These are phyloP conservation scores for Fusarium chlamydosporum DNA, from an alignment of 2,329 filamentous ascomycete genomes.

Conservation along the genomic window DNA sequence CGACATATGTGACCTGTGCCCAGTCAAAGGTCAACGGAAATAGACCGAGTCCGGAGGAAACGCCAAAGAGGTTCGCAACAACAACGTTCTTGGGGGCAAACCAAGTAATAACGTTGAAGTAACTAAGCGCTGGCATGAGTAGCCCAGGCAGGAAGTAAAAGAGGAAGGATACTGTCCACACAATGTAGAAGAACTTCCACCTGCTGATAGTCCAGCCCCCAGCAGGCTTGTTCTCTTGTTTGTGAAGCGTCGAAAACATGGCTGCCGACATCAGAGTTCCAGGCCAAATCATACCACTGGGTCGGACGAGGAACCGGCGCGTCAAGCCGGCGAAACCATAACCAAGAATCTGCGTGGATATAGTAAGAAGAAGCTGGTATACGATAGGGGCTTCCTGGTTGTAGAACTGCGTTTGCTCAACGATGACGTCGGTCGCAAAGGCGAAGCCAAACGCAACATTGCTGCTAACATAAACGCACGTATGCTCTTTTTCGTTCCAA, in stretches of 20 bases:
- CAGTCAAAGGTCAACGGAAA: slow-evolving; percentile 93
- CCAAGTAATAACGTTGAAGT: slow-evolving; percentile 92
- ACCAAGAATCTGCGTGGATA: slow-evolving; percentile 88
- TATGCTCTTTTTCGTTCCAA: slow-evolving; percentile 92
- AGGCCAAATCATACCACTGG: slow-evolving; percentile 93
- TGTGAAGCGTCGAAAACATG: slow-evolving; percentile 90
- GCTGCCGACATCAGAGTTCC: slow-evolving; percentile 88
- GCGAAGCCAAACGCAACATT: slow-evolving; percentile 92
- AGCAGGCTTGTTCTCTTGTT: slow-evolving; percentile 83
- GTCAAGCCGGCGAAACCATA: slow-evolving; percentile 89
- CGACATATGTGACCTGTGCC: slow-evolving; percentile 91
- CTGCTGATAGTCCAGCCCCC: slow-evolving; percentile 87
- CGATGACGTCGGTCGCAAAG: slow-evolving; percentile 90
- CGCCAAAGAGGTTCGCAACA: slow-evolving; percentile 87
- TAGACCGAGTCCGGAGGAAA: slow-evolving; percentile 85
- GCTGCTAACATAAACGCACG: slow-evolving; percentile 89
- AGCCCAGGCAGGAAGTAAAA: slow-evolving; percentile 91
- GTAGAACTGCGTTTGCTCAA: slow-evolving; percentile 92
- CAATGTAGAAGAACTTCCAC: slow-evolving; percentile 85
- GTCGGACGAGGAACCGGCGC: slow-evolving; percentile 83
- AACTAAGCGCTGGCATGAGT: slow-evolving; percentile 85
- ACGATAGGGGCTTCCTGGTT: slow-evolving; percentile 81
- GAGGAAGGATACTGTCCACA: slow-evolving; percentile 78
- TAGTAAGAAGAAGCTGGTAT: slow-evolving; percentile 85
- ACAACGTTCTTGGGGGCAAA: slow-evolving; percentile 89